These are phyloP conservation scores for Cruciata laevipes DNA, from an alignment of 257 asterid genomes.

Conservation along the genomic window DNA sequence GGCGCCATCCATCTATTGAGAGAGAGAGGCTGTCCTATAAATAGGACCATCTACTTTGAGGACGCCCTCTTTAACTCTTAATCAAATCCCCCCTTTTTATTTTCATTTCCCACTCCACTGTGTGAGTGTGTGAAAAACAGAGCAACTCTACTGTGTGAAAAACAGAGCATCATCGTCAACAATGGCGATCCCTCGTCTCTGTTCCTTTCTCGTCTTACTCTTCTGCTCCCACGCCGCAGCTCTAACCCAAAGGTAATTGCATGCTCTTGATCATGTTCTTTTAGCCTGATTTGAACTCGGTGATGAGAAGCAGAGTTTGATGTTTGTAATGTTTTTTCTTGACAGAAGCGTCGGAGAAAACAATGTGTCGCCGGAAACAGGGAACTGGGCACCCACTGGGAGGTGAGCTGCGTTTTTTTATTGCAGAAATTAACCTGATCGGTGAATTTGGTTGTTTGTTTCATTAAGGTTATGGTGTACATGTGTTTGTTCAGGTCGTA, in stretches of 20 bases:
- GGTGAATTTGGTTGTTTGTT: neutral
- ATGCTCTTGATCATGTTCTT: neutral
- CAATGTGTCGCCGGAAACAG: slow-evolving; percentile 27
- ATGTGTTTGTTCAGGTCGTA: slow-evolving; percentile 31
- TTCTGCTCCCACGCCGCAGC: slow-evolving; percentile 22
- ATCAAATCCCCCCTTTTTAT: neutral
- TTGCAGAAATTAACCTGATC: neutral
- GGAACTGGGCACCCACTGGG: slow-evolving; percentile 46
- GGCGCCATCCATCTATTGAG: slow-evolving; percentile 8
- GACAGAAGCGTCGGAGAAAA: slow-evolving; percentile 20
- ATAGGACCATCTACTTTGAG: slow-evolving; percentile 30
- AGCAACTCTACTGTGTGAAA: slow-evolving; percentile 13
- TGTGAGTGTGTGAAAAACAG: neutral
- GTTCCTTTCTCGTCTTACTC: slow-evolving; percentile 29
- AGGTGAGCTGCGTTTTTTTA: slow-evolving; percentile 34
- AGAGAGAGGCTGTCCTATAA: slow-evolving; percentile 28
- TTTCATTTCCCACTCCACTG: neutral
- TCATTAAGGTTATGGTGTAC: neutral
- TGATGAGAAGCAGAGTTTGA: no score
- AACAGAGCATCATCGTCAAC: slow-evolving; percentile 8
- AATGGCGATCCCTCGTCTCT: slow-evolving; percentile 41
- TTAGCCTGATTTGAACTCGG: neutral
- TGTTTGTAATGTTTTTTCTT: neutral
- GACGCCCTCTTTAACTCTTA: slow-evolving; percentile 23
- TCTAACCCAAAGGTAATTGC: slow-evolving; percentile 34